Evolutionary conservation across 169 alveolate species (phyloP).

Genomic region (Blepharisma undulans): DNA sequence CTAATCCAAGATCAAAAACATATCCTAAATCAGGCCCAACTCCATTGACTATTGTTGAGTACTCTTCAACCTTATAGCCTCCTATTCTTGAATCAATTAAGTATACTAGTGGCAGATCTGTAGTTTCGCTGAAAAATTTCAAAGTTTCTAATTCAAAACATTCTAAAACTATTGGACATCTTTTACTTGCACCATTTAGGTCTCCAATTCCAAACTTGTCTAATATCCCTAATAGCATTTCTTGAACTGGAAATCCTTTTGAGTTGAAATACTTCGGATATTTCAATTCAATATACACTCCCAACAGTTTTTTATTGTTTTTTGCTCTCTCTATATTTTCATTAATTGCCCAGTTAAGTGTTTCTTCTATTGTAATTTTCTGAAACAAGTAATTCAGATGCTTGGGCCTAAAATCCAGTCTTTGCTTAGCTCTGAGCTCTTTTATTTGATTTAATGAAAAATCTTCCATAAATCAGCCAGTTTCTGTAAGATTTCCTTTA

Average conservation of each 20-base stretch:
- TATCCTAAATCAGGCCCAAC: slow-evolving; percentile 55
- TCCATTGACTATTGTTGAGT: slow-evolving; percentile 48
- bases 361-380: slow-evolving; percentile 66
- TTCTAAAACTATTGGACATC: slow-evolving; percentile 55
- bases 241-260: slow-evolving; percentile 19
- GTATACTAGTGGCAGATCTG: slow-evolving; percentile 58
- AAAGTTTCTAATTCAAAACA: slow-evolving; percentile 55
- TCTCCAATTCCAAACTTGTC: slow-evolving; percentile 41
- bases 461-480: slow-evolving; percentile 67
- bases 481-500: slow-evolving; percentile 29
- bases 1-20: slow-evolving; percentile 14
- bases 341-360: slow-evolving; percentile 45
- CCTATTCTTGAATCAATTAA: slow-evolving; percentile 32
- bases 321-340: slow-evolving; percentile 27
- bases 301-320: slow-evolving; percentile 38
- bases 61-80: slow-evolving; percentile 18
- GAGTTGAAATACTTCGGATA: slow-evolving; percentile 34
- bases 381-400: slow-evolving; percentile 43
- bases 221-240: slow-evolving; percentile 37
- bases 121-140: background rate
- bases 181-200: slow-evolving; percentile 46
- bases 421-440: slow-evolving; percentile 54
- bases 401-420: slow-evolving; percentile 53
- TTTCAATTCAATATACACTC: slow-evolving; percentile 63
- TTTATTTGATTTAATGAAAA: slow-evolving; percentile 64